Percentiles rank a stretch among this genome's conserved stretches.
phyloP scores from a whole-genome alignment of 192 early-diverging fungal species.

The Anaeromyces robustus region DNA sequence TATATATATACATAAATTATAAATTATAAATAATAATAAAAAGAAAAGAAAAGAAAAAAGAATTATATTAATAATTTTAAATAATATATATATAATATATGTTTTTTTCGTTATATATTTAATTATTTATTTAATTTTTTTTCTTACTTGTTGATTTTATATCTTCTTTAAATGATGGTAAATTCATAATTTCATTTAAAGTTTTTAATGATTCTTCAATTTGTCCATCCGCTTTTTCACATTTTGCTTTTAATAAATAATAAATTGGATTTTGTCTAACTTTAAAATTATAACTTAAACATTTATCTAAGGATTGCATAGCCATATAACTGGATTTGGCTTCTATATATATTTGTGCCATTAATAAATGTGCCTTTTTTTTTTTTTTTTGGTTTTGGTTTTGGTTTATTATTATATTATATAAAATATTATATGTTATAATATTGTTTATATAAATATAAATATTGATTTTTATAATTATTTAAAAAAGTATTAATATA shows the following conservation, averaged over 20 bases:
- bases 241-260: conserved; percentile 22
- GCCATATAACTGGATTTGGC: conserved; percentile 14
- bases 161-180: conserved; percentile 20
- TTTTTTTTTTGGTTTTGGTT: no score
- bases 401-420: no score
- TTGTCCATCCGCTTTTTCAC: conserved; percentile 14
- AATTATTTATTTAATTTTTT: background rate
- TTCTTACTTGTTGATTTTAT: background rate
- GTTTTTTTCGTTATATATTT: background rate
- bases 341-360: conserved; percentile 22
- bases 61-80: no score
- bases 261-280: conserved; percentile 22
- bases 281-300: conserved; percentile 33
- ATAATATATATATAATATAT: no score
- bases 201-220: conserved; percentile 19
- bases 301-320: conserved; percentile 24
- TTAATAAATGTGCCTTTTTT: conserved; percentile 21
- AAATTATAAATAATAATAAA: no score
- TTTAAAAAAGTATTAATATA: no score
- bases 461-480: no score
- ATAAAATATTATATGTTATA: no score
- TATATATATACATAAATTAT: no score
- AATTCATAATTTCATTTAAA: conserved; percentile 12
- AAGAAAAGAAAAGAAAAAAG: no score
- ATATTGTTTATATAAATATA: no score